Base-by-base conservation (phyloP, 345 rosid genomes). In the Euphorbia tirucalli region DNA sequence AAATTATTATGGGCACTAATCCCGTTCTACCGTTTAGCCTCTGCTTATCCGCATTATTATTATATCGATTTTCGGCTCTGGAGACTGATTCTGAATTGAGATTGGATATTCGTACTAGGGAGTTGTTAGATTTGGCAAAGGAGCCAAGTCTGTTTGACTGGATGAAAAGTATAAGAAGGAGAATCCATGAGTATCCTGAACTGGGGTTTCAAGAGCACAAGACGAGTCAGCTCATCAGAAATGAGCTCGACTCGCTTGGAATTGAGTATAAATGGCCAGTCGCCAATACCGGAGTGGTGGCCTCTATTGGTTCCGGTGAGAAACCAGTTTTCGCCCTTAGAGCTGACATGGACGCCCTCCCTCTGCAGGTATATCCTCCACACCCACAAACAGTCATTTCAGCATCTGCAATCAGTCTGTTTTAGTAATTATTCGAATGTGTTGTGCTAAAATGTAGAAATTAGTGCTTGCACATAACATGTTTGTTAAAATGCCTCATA, bases 301-400 rank as follows among this genome's bases (percentile, higher is more conserved):
- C 75, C 18, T 84, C 84, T 2, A 62, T 84, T n/a, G 90, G 87
- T 41, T 74, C 83, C 0, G 88, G 90, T 16, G 0, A 10, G 27
- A 65, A 79, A 27, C 90, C 88, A 3, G 83, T 77, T 81, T 83
- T 87, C 75, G 88, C 78, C 22, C 84, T 87, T 13, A 55, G 87
- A 72, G 90, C 87, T 7, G 90, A 87, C 74, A 84, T 84, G 88
- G 90, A 85, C 37, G 90, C 90, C 1, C 88, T 87, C 19, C 85
- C 84, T 2, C 56, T 84, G 62, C 87, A 83, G 88, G 90, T 87
- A 1, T n/a, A n/a, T n/a, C n/a, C n/a, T n/a, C n/a, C n/a, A n/a
- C n/a, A n/a, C n/a, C n/a, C n/a, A n/a, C n/a, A n/a, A n/a, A n/a
- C n/a, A n/a, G n/a, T n/a, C n/a, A n/a, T n/a, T n/a, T n/a, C n/a